Evolutionary conservation across 2,329 filamentous ascomycete genomes (phyloP).

Genomic region (Lojkania enalia): DNA sequence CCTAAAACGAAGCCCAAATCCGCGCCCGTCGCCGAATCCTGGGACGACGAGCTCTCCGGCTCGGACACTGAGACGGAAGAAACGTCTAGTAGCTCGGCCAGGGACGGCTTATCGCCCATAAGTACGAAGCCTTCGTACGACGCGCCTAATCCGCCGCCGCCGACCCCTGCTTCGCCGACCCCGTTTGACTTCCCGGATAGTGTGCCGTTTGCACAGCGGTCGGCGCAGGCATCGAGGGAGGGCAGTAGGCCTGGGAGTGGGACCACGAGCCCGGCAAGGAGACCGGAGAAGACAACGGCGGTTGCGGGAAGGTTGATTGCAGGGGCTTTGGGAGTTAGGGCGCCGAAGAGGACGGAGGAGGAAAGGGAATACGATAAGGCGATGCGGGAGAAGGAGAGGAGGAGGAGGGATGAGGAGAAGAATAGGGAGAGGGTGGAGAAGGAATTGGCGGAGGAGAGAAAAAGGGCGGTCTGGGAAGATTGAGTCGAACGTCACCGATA

Average conservation of each 20-base stretch:
- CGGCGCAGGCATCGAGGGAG: slow-evolving; percentile 12
- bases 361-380: slow-evolving; percentile 84
- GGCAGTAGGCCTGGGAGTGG: slow-evolving; percentile 26
- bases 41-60: slow-evolving; percentile 70
- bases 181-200: slow-evolving; percentile 39
- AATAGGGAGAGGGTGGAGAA: slow-evolving; percentile 65
- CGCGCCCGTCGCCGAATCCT: slow-evolving; percentile 65
- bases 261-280: slow-evolving; percentile 34
- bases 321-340: slow-evolving; percentile 78
- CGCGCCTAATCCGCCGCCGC: slow-evolving; percentile 36
- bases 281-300: slow-evolving; percentile 91
- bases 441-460: slow-evolving; percentile 72
- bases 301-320: slow-evolving; percentile 90
- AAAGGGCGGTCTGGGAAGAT: slow-evolving; percentile 82
- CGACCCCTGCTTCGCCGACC: slow-evolving; percentile 40
- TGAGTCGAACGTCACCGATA: too few species aligned
- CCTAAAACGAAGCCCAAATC: slow-evolving; percentile 38
- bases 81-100: slow-evolving; percentile 31
- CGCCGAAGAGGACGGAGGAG: slow-evolving; percentile 82
- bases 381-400: slow-evolving; percentile 81
- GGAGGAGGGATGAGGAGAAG: slow-evolving; percentile 71
- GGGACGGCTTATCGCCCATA: slow-evolving; percentile 22
- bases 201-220: slow-evolving; percentile 18
- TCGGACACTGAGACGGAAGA: slow-evolving; percentile 36
- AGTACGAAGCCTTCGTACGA: slow-evolving; percentile 18